Evolutionary conservation across 257 asterid genomes (phyloP), one percentile per base, ranked within the genome.

Genomic region (Echium plantagineum): DNA sequence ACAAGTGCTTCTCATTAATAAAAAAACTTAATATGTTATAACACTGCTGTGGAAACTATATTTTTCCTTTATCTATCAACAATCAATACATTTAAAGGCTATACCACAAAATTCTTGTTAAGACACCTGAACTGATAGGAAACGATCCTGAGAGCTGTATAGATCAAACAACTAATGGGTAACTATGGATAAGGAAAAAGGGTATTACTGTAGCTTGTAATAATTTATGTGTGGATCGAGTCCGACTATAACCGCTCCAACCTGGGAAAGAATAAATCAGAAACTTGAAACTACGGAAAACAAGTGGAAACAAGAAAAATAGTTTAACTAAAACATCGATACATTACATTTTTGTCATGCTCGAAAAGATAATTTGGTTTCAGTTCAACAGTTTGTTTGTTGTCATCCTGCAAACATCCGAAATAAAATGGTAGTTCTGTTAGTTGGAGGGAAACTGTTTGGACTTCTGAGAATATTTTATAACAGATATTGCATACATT

Each of bases 221-320:
- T 65, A 87, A 71, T 90, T 90, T 72, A 90, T 82, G 68, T 85
- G 49, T 63, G 66, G 90, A 74, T 90, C 96, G 32, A 90, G 80
- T 65, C 98, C 98, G 64, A 90, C 96, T 47, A 87, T 87, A 64
- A 90, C 98, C 70, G 98, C 98, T 77, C 98, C 98, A 30, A 90
- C 98, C 98, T 90, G 83, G 52, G 55, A 71, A 61, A 16, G 51
- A 58, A 72, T 60, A 55, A 46, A 60, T 64, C 65, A 72, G 21
- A 53, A 1, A 62, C 61, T 60, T 58, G 21, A 42, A 65, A 68
- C 20, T 64, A 66, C 64, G 47, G 59, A 63, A 26, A 38, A 30
- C 52, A 49, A 52, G 6, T 6, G 9, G 9, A 31, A 59, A n/a
- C n/a, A n/a, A n/a, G n/a, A n/a, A 5, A 26, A 15, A 58, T 59